phyloP scores from a whole-genome alignment of 495 filamentous ascomycete species.

The Neurospora sp. region DNA sequence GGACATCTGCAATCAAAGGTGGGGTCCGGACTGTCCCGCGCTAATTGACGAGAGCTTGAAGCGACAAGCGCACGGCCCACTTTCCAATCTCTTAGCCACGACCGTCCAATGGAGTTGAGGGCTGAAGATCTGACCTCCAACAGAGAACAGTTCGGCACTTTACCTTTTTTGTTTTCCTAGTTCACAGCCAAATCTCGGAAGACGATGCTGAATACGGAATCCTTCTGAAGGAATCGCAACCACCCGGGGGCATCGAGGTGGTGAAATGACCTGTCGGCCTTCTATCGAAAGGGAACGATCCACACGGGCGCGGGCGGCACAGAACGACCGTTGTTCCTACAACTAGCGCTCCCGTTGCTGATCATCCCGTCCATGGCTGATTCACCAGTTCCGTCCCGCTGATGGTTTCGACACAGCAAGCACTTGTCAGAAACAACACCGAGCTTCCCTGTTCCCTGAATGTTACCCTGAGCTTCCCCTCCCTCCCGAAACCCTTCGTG shows the following conservation, averaged over 20 bases:
- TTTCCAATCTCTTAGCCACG: not conserved
- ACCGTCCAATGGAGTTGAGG: not conserved
- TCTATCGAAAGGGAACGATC: not conserved
- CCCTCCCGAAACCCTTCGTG: not conserved
- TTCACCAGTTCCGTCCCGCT: not conserved
- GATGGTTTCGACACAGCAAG: not conserved
- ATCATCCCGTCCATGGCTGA: not conserved
- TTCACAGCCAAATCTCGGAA: not conserved
- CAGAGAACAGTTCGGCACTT: not conserved
- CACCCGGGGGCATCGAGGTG: not conserved
- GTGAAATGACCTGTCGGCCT: not conserved
- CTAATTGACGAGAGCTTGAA: not conserved
- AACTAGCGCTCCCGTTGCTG: not conserved
- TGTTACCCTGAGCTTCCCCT: not conserved
- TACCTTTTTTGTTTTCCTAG: not conserved
- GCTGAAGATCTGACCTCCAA: not conserved
- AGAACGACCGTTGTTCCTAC: not conserved
- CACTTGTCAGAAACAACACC: not conserved
- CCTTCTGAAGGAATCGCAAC: not conserved
- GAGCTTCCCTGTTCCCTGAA: not conserved
- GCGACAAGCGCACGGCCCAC: not conserved
- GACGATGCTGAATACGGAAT: not conserved
- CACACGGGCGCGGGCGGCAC: not conserved
- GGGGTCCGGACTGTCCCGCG: not conserved
- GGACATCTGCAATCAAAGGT: not conserved